Evolutionary conservation across 2,329 filamentous ascomycete genomes (phyloP).

Genomic region (Cercospora brassicicola): DNA sequence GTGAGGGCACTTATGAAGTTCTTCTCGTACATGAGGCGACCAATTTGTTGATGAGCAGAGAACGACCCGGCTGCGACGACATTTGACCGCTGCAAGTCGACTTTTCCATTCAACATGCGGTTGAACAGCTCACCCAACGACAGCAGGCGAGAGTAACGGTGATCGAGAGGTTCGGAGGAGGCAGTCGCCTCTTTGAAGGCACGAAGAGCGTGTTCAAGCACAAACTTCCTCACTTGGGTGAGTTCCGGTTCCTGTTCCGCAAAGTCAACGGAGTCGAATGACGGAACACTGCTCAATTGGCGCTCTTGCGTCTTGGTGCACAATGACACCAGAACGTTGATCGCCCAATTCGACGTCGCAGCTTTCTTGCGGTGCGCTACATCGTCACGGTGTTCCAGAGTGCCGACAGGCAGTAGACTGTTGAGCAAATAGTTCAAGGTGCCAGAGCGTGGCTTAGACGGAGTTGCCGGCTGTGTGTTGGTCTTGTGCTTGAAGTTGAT

Average conservation of each 20-base stretch:
- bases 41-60: constrained; percentile 74
- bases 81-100: constrained; percentile 53
- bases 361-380: constrained; percentile 78
- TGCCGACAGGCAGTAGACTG: constrained; percentile 68
- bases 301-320: constrained; percentile 85
- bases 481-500: constrained; percentile 97
- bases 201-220: constrained; percentile 87
- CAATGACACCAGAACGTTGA: constrained; percentile 80
- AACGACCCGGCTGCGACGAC: constrained; percentile 19
- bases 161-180: constrained; percentile 76
- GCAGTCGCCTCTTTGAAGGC: constrained; percentile 84
- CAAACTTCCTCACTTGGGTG: constrained; percentile 89
- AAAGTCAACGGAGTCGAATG: constrained; percentile 37
- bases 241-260: constrained; percentile 80
- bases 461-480: constrained; percentile 77
- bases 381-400: constrained; percentile 69
- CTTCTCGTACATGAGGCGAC: constrained; percentile 97
- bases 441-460: constrained; percentile 88
- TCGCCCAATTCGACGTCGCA: constrained; percentile 81
- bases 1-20: constrained; percentile 88
- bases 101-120: constrained; percentile 80
- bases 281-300: constrained; percentile 43
- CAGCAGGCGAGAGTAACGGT: constrained; percentile 84
- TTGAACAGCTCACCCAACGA: constrained; percentile 89
- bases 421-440: constrained; percentile 92